These are phyloP conservation scores for Clonostachys solani DNA, from an alignment of 2,329 filamentous ascomycete genomes.

Conservation along the genomic window DNA sequence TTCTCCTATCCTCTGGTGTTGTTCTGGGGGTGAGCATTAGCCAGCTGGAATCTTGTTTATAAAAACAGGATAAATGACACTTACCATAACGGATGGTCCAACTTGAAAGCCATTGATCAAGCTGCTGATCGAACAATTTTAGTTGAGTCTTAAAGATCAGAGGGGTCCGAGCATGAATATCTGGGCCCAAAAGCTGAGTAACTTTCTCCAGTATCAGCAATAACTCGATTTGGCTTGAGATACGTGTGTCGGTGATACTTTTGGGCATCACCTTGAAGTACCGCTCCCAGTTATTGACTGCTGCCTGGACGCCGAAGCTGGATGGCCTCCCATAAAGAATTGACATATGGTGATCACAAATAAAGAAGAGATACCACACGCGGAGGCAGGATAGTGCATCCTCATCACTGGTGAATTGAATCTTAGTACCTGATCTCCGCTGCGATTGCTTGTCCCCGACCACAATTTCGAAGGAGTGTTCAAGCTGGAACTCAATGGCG, in stretches of 20 bases:
- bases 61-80: no score
- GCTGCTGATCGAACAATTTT: conserved; percentile 19
- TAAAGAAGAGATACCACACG: conserved; percentile 57
- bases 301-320: conserved; percentile 51
- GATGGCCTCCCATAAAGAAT: conserved; percentile 56
- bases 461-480: no score
- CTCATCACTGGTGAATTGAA: conserved; percentile 15
- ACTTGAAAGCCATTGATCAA: conserved; percentile 27
- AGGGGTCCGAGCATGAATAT: conserved; percentile 11
- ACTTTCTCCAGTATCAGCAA: conserved; percentile 52
- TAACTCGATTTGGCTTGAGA: conserved; percentile 53
- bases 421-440: no score
- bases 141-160: conserved; percentile 44
- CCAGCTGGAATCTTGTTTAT: no score
- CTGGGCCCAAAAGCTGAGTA: conserved; percentile 46
- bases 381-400: conserved; percentile 48
- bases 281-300: conserved; percentile 52
- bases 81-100: conserved; percentile 12
- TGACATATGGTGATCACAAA: conserved; percentile 58
- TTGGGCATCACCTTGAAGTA: conserved; percentile 21
- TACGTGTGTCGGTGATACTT: conserved; percentile 24
- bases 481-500: conserved; percentile 35
- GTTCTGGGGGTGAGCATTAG: conserved; percentile 18
- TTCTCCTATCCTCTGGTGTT: conserved; percentile 28
- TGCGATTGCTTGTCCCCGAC: no score